phyloP scores from a whole-genome alignment of 1,284 basidiomycete genomes.

The Acaromyces ingoldii region DNA sequence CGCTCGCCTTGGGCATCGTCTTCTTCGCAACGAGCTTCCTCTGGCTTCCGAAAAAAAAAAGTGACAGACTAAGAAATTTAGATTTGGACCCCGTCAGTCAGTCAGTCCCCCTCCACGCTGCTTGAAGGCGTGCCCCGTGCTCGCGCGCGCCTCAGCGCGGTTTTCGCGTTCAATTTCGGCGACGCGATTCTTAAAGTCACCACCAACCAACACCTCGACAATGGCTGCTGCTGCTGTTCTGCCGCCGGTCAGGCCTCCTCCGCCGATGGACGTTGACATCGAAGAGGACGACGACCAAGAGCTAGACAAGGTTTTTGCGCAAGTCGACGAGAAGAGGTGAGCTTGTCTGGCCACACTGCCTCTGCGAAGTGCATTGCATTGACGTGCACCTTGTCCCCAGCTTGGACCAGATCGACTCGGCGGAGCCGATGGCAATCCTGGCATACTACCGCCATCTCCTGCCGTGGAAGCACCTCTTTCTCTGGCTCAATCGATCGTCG shows the following conservation, averaged over 20 bases:
- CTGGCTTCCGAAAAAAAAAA: too few species aligned
- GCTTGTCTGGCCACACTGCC: neutral
- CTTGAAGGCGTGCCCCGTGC: too few species aligned
- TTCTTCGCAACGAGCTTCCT: too few species aligned
- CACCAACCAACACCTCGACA: neutral
- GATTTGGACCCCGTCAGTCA: too few species aligned
- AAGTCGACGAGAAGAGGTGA: slow-evolving; percentile 26
- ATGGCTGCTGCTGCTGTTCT: slow-evolving; percentile 13
- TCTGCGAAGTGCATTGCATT: too few species aligned
- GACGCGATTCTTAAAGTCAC: too few species aligned
- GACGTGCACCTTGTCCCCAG: slow-evolving; percentile 28
- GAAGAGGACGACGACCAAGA: slow-evolving; percentile 17
- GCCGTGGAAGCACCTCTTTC: slow-evolving; percentile 87
- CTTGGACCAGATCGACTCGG: slow-evolving; percentile 53
- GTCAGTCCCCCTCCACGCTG: too few species aligned
- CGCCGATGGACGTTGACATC: slow-evolving; percentile 31
- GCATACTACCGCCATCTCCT: slow-evolving; percentile 87
- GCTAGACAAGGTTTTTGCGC: slow-evolving; percentile 28
- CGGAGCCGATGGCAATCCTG: slow-evolving; percentile 67
- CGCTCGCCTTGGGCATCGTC: slow-evolving; percentile 6
- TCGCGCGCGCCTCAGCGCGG: too few species aligned
- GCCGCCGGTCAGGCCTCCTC: slow-evolving; percentile 30
- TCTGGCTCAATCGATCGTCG: slow-evolving; percentile 78
- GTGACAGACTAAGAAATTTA: too few species aligned
- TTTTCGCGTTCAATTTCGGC: too few species aligned